phyloP scores from a whole-genome alignment of 2,329 filamentous ascomycete genomes.

The Hypocreales sp. region DNA sequence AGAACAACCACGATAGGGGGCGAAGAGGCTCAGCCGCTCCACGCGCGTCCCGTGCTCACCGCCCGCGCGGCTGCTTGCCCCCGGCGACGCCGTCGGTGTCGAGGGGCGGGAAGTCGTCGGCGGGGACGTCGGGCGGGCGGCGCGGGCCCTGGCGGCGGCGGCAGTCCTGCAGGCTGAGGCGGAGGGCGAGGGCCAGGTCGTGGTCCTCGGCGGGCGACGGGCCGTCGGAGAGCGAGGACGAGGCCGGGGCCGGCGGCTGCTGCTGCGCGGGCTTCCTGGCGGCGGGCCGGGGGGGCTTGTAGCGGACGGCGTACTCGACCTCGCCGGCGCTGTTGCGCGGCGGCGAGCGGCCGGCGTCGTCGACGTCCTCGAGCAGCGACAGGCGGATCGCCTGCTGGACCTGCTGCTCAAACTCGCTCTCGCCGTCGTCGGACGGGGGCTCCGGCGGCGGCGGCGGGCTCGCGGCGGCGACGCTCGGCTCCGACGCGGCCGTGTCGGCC shows the following conservation, averaged over 20 bases:
- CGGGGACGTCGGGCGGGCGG: conserved; percentile 6
- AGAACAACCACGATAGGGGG: no score
- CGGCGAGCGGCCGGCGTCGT: conserved; percentile 29
- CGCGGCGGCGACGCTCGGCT: conserved; percentile 31
- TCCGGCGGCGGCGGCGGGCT: conserved; percentile 16
- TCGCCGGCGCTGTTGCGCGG: conserved; percentile 28
- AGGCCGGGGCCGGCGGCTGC: conserved; percentile 18
- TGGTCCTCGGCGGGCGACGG: conserved; percentile 24
- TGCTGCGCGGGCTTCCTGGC: conserved; percentile 22
- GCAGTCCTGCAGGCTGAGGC: conserved; percentile 43
- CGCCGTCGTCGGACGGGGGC: conserved; percentile 15
- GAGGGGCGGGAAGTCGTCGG: conserved; percentile 25
- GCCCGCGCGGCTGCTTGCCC: no score
- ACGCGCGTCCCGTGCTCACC: no score
- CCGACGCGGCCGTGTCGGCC: conserved; percentile 36
- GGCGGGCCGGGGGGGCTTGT: conserved; percentile 15
- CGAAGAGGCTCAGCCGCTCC: no score
- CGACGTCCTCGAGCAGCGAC: conserved; percentile 40
- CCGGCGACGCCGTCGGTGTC: no score
- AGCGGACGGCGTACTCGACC: conserved; percentile 34
- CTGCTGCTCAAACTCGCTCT: conserved; percentile 43
- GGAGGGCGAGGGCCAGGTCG: conserved; percentile 44
- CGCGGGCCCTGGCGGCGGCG: conserved; percentile 4
- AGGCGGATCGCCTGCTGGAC: conserved; percentile 48
- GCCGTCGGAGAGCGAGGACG: conserved; percentile 17